Evolutionary conservation across 371 early-diverging fungal genomes (phyloP), one percentile per base, ranked within the genome.

Genomic region (Smittium culicis): DNA sequence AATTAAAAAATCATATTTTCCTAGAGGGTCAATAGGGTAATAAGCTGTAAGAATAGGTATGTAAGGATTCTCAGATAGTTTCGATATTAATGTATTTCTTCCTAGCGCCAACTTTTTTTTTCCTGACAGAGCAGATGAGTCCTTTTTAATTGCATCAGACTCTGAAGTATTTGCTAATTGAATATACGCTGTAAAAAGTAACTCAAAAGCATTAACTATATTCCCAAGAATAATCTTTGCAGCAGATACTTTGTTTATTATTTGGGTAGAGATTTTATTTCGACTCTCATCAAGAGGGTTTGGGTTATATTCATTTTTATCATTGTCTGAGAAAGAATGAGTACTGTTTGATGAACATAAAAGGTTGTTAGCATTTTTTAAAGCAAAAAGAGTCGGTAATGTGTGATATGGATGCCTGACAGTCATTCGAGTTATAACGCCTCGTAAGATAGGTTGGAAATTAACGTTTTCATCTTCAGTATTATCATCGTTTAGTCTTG

Each of bases 361-460:
- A 45, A 68, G 57, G 45, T 74, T 73, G 1, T 65, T 69, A 1
- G 77, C 77, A 57, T 77, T 77, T 32, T 72, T 64, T 63, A 79
- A 66, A 2, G 79, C 82, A 69, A 79, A 71, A 65, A 79, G 27
- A 1, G 71, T 74, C 60, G 69, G 73, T 35, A 79, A 34, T 8
- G 64, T 69, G 57, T 79, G 80, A 59, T 80, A 75, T 34, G 80
- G 80, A 30, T 80, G 79, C 20, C 75, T 73, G 11, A 65, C 54
- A n/a, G 71, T 65, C 75, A 81, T 73, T 0, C 72, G 68, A 27
- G 58, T 56, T 1, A 81, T 73, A 16, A 81, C 64, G 16, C 54
- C 61, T 31, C 54, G 35, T 14, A 80, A 54, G 0, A 69, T 57
- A 30, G 31, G 24, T 35, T 79, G 73, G 64, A 79, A 79, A 32